These are phyloP conservation scores for Candolleomyces eurysporus DNA, from an alignment of 768 basidiomycete species.

Conservation along the genomic window DNA sequence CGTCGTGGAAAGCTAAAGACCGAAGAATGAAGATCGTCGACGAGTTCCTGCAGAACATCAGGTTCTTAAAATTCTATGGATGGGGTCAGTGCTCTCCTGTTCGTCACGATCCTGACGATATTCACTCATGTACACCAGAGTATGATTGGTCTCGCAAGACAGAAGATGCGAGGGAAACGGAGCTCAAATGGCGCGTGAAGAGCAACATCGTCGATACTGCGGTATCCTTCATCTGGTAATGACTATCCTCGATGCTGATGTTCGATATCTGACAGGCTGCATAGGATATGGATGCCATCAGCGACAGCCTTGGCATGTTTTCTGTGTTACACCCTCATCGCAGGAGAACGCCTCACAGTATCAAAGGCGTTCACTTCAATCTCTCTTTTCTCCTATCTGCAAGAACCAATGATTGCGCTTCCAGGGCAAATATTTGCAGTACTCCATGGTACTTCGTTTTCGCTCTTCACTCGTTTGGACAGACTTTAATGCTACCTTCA, in stretches of 20 bases:
- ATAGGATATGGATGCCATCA: constrained; percentile 71
- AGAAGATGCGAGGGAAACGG: constrained; percentile 52
- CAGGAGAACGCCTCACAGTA: constrained; percentile 64
- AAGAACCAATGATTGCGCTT: constrained; percentile 62
- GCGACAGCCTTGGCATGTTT: constrained; percentile 64
- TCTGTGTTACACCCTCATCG: constrained; percentile 66
- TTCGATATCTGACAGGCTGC: constrained; percentile 1
- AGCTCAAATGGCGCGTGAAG: constrained; percentile 67
- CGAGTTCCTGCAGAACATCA: constrained; percentile 72
- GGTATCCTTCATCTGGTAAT: constrained; percentile 68
- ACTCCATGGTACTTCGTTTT: constrained; percentile 46
- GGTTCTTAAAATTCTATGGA: constrained; percentile 73
- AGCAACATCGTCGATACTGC: constrained; percentile 58
- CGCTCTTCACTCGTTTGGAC: background rate
- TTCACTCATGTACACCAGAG: constrained; percentile 32
- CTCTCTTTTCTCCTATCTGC: constrained; percentile 71
- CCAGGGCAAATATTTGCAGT: constrained; percentile 65
- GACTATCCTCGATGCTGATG: background rate
- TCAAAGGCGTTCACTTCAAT: constrained; percentile 81
- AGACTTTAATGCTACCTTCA: constrained; percentile 20
- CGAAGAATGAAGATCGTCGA: constrained; percentile 68
- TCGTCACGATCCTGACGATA: background rate
- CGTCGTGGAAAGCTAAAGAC: constrained; percentile 65
- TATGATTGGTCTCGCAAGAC: constrained; percentile 59
- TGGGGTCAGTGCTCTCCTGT: constrained; percentile 50